Percentiles rank a stretch among this genome's conserved stretches.
Evolutionary conservation across 2,329 filamentous ascomycete genomes (phyloP).

Genomic region (Nothomitra cinnamomea): DNA sequence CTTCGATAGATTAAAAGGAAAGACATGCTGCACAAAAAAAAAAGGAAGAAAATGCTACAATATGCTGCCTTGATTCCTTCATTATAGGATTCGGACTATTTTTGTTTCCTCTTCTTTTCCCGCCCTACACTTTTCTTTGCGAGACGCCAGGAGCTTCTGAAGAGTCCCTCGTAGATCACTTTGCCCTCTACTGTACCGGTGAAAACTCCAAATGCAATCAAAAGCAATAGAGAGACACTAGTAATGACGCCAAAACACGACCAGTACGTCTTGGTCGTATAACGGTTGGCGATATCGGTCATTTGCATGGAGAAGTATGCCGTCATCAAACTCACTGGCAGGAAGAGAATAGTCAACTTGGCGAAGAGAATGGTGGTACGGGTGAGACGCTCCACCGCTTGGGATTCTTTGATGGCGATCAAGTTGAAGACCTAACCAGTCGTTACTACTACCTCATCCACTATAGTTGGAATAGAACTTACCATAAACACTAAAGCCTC

Average conservation of each 20-base stretch:
- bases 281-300: slow-evolving; percentile 35
- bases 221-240: slow-evolving; percentile 36
- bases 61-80: background rate
- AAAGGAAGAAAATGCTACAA: too few species aligned
- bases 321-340: slow-evolving; percentile 59
- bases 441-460: background rate
- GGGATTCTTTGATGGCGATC: slow-evolving; percentile 57
- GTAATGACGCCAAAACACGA: slow-evolving; percentile 47
- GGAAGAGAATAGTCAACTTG: slow-evolving; percentile 59
- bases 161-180: slow-evolving; percentile 32
- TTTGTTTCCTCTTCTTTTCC: background rate
- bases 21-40: too few species aligned
- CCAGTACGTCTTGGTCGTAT: slow-evolving; percentile 50
- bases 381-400: slow-evolving; percentile 53
- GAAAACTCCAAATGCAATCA: slow-evolving; percentile 40
- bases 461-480: slow-evolving; percentile 13
- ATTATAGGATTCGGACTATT: too few species aligned
- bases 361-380: slow-evolving; percentile 55
- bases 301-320: slow-evolving; percentile 57
- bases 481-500: slow-evolving; percentile 52
- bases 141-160: background rate
- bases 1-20: too few species aligned
- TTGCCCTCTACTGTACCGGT: slow-evolving; percentile 40
- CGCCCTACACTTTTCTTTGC: background rate
- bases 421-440: slow-evolving; percentile 53